Evolutionary conservation across 257 asterid species (phyloP).

Genomic region (Linaria vulgaris): DNA sequence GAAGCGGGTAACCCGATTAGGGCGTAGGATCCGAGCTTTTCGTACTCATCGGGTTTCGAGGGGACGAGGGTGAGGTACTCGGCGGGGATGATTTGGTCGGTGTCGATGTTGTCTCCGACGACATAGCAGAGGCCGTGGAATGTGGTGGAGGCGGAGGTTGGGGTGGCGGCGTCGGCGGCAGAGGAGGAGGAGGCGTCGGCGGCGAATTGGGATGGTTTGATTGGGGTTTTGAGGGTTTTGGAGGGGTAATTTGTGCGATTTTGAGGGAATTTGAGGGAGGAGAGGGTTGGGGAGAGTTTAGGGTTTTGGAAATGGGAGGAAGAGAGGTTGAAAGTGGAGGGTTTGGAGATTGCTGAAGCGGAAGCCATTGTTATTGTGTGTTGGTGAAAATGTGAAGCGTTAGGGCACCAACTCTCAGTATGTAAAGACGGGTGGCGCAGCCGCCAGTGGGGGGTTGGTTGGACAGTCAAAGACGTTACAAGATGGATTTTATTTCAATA

Average conservation of each 20-base stretch:
- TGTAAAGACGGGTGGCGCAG: too few species aligned
- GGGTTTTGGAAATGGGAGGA: conserved; percentile 27
- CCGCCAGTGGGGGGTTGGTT: too few species aligned
- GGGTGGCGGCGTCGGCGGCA: conserved; percentile 29
- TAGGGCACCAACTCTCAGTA: too few species aligned
- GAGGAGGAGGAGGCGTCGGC: too few species aligned
- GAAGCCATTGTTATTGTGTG: conserved; percentile 28
- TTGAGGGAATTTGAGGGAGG: conserved; percentile 5
- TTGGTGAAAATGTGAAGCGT: too few species aligned
- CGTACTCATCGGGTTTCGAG: conserved; percentile 87
- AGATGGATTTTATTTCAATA: too few species aligned
- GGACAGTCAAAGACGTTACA: too few species aligned
- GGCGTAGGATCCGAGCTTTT: conserved; percentile 88
- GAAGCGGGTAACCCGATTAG: conserved; percentile 74
- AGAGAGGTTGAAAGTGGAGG: conserved; percentile 29
- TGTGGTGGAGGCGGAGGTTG: conserved; percentile 35
- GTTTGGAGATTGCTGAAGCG: conserved; percentile 36
- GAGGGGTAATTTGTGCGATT: too few species aligned
- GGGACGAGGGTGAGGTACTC: conserved; percentile 95
- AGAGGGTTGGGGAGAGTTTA: conserved; percentile 21
- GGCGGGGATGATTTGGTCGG: conserved; percentile 97
- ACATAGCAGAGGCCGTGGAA: conserved; percentile 91
- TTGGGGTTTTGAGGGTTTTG: conserved; percentile 36
- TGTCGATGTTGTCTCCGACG: conserved; percentile 85
- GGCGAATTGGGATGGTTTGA: conserved; percentile 31